Base-by-base conservation (phyloP, 176 grass and related monocot genomes). In the Juncus inflexus region DNA sequence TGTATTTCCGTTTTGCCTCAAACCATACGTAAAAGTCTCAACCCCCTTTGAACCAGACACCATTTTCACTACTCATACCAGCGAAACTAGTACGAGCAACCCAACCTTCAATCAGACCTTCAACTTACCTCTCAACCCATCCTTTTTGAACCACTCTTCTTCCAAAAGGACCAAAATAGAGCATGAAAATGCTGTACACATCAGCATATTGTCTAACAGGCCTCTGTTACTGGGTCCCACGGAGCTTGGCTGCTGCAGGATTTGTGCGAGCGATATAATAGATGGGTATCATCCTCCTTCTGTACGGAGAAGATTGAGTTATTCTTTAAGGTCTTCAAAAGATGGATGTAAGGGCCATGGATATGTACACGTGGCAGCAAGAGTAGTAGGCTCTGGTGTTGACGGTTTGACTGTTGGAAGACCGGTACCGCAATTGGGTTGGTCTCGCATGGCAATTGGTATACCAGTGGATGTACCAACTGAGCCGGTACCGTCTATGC, bases 241-340 rank as follows among this genome's bases (percentile, higher is more conserved):
- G 4, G 64, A 62, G 62, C 82, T 97, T n/a, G 94, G 88, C 0
- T 92, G 83, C 82, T 92, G 85, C 83, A 61, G 64, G 7, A 77
- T 99, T 50, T 74, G 75, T 2, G 65, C 84, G 0, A 62, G 51
- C 39, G 88, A 99, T 74, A 72, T 99, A 47, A 62, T 99, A 19
- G 88, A 99, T 67, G 88, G 94, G 39, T 76, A 91, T 52, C 77
- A 79, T 28, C 83, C 85, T 11, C 72, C 94, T 4, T 41, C 71
- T 13, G 78, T 62, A 43, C 87, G 63, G n/a, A 82, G 92, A 5
- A 83, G 88, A 12, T 83, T 97, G 67, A 97, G 92, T 83, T 97
- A 97, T 56, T 59, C 88, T 4, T 86, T 97, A 0, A 76, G 85
- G 5, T 81, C 74, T 73, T 79, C 79, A 0, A 74, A 28, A 1